phyloP scores from a whole-genome alignment of 345 rosid genomes.

The Rhodamnia argentea region DNA sequence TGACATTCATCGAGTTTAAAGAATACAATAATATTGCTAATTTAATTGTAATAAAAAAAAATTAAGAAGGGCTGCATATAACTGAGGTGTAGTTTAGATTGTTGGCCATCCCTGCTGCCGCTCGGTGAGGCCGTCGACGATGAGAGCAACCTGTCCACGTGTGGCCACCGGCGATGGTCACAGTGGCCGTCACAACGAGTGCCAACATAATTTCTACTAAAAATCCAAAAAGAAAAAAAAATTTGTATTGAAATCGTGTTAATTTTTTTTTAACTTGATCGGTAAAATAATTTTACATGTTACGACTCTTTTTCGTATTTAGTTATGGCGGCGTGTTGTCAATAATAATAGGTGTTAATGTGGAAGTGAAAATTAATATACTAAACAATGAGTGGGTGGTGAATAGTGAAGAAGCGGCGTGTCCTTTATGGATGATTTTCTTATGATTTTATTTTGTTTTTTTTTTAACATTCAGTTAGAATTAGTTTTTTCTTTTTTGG shows the following conservation, averaged over 20 bases:
- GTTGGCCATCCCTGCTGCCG: not conserved
- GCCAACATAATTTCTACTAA: not conserved
- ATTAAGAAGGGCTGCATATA: not conserved
- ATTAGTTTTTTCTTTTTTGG: no score
- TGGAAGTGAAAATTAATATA: not conserved
- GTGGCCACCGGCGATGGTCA: not conserved
- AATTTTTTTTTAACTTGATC: not conserved
- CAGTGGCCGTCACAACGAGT: not conserved
- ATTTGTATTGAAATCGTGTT: not conserved
- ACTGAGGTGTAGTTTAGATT: not conserved
- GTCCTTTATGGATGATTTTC: not conserved
- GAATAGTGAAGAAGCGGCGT: not conserved
- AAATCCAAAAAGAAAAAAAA: not conserved
- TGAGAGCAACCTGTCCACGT: not conserved
- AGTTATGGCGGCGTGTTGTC: not conserved
- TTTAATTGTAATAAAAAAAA: not conserved
- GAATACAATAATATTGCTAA: not conserved
- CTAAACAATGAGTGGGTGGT: not conserved
- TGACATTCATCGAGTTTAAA: not conserved
- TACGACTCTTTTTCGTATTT: not conserved
- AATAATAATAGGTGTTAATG: not conserved
- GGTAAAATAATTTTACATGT: no score
- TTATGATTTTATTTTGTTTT: not conserved
- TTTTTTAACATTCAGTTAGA: not conserved
- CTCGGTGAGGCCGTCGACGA: not conserved